Conservation (phyloP, 768 basidiomycete genomes). For the Leucogyrophana mollusca region DNA sequence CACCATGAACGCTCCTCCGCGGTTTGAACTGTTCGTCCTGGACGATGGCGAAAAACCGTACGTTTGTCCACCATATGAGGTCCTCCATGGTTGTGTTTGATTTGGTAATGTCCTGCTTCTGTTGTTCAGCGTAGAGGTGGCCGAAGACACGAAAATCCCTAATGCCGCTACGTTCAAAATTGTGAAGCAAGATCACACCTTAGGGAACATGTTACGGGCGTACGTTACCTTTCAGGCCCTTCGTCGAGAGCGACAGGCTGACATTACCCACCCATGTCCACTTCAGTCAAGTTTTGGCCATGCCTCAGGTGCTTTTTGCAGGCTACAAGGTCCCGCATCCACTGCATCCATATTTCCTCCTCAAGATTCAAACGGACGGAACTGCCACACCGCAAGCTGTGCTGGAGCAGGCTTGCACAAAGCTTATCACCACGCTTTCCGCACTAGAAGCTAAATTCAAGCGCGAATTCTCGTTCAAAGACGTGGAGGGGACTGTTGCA, state of each 20-base stretch:
- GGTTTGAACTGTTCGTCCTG: slow-evolving; percentile 87
- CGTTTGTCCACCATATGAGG: slow-evolving; percentile 35
- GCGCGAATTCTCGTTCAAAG: slow-evolving; percentile 79
- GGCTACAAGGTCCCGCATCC: slow-evolving; percentile 99
- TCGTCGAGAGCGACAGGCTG: too few relatives aligned
- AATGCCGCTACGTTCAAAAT: slow-evolving; percentile 95
- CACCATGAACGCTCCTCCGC: slow-evolving; percentile 92
- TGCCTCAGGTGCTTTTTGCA: slow-evolving; percentile 89
- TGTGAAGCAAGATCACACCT: slow-evolving; percentile 95
- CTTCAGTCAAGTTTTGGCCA: slow-evolving; percentile 83
- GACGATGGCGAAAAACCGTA: slow-evolving; percentile 94
- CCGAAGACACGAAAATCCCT: slow-evolving; percentile 96
- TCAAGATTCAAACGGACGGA: slow-evolving; percentile 96
- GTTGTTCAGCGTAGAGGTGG: slow-evolving; percentile 88
- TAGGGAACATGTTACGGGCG: slow-evolving; percentile 97
- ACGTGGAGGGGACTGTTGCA: slow-evolving; percentile 49
- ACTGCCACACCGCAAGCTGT: slow-evolving; percentile 76
- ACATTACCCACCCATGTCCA: slow-evolving; percentile 2
- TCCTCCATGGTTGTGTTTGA: slow-evolving; percentile 6
- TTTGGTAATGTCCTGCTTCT: slow-evolving; percentile 3
- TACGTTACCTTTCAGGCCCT: slow-evolving; percentile 36
- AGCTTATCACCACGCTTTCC: slow-evolving; percentile 71
- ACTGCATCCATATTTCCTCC: slow-evolving; percentile 87
- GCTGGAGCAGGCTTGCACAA: slow-evolving; percentile 80
- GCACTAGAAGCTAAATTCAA: slow-evolving; percentile 76